Evolutionary conservation across 2,329 filamentous ascomycete genomes (phyloP), one percentile per base, ranked within the genome.

Genomic region (Epicoccum sorghinum): DNA sequence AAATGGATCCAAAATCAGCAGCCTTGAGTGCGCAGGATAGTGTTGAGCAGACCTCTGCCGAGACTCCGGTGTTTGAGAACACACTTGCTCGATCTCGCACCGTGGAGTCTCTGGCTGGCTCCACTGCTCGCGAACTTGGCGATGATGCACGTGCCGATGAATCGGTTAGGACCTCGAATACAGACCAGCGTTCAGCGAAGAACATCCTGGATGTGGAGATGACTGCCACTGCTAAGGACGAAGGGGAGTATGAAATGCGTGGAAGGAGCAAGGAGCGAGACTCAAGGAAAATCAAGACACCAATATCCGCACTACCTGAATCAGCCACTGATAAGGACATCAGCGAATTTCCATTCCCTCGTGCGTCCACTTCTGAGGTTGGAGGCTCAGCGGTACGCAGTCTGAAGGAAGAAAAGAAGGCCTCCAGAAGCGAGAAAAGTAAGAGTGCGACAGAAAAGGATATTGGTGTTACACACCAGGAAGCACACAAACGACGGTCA

Each of bases 351-450:
- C 68, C 69, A 2, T 73, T 73, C 43, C 68, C 69, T 27, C 47
- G 47, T 7, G 53, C 68, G 9, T 32, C 51, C 35, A 44, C 47
- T 25, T 38, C 38, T 13, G 47, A 37, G 25, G 8, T 36, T n/a
- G 25, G 7, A 24, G 46, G 25, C n/a, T 12, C 13, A n/a, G 30
- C 8, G 13, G 29, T 18, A 18, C 35, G n/a, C 9, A 39, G 18
- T 6, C 13, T 24, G 36, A 37, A 49, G 7, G 35, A 52, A 6
- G 39, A 77, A 57, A 77, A 79, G 62, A 82, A 80, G 59, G 77
- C 71, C 25, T 67, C 64, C 47, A 69, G 68, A 52, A 74, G 71
- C 58, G 75, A 70, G 50, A 73, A 71, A 37, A 64, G 61, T 22
- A 68, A 68, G 55, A 60, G 47, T 7, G 63, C 47, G 24, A 45